Percentiles rank a stretch among this genome's conserved stretches.
Conservation (phyloP, 129 eudicot species). For the Lactuca saligna region DNA sequence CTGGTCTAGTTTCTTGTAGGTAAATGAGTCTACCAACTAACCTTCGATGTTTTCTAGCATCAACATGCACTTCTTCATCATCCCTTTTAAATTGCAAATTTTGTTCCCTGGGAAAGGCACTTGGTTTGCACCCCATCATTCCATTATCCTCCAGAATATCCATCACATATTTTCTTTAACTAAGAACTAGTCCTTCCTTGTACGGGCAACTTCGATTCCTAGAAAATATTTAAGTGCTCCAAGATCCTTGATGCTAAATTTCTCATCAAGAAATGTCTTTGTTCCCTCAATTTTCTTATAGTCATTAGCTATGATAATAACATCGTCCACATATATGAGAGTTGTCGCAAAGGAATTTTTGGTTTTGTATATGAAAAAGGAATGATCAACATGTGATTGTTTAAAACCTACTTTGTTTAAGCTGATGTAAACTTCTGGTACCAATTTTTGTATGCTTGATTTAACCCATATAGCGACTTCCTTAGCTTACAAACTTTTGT, state of each 20-base stretch:
- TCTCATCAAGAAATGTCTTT: background rate
- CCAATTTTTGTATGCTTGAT: background rate
- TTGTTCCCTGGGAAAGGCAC: too few species aligned
- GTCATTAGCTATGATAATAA: background rate
- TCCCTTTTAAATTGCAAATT: too few species aligned
- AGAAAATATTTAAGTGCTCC: too few species aligned
- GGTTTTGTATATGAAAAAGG: background rate
- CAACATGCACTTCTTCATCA: too few species aligned
- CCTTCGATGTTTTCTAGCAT: too few species aligned
- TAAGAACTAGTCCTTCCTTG: background rate
- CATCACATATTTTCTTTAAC: background rate
- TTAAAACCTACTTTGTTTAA: background rate
- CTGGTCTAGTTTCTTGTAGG: too few species aligned
- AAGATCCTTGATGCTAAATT: too few species aligned
- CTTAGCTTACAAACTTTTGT: background rate
- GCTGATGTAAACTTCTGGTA: background rate
- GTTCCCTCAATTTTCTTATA: background rate
- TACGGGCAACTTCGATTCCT: background rate
- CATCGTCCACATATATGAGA: conserved; percentile 3
- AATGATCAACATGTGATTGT: background rate
- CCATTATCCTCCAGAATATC: background rate
- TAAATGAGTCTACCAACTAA: too few species aligned
- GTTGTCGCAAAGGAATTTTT: background rate
- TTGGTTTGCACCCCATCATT: too few species aligned
- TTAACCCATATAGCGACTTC: background rate